Evolutionary conservation across 768 basidiomycete genomes (phyloP), one percentile per base, ranked within the genome.

Genomic region (Pseudohyphozyma bogoriensis): DNA sequence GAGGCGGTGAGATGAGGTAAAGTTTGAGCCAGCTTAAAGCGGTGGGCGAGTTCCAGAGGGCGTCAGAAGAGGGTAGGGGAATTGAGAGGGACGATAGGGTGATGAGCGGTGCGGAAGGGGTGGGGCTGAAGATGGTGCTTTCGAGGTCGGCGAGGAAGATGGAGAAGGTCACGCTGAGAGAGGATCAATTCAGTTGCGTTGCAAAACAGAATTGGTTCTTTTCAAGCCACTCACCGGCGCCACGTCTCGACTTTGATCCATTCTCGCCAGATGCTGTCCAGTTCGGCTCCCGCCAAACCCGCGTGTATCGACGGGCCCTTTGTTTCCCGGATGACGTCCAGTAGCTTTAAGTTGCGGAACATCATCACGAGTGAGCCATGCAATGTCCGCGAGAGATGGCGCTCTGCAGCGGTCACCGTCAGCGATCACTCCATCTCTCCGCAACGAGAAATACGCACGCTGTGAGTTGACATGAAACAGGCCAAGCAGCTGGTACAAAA

Each of bases 101-200:
- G 26, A 64, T 51, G 47, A 54, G 53, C n/a, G n/a, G n/a, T n/a
- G n/a, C n/a, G 26, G 59, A 59, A 4, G 58, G 22, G 18, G 63
- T 24, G 3, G 32, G n/a, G 20, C 56, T 57, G 29, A 56, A 55
- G n/a, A 53, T 32, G 3, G 63, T 52, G 39, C 55, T 29, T 35
- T 64, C 63, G 63, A 64, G 55, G 46, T 64, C 63, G 59, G 55
- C 44, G 39, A 64, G 59, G 52, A 64, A 64, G 51, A 60, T 39
- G 63, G 60, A 60, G 46, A 64, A 64, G 22, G 45, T 20, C 20
- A 64, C 63, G 1, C 63, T 64, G 45, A 2, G 35, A 11, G 24
- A 29, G 29, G 20, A 42, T 37, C 32, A 8, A 13, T 36, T 16
- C 15, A 31, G 35, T 16, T 3, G 26, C 18, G 18, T 1, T 3